phyloP scores from a whole-genome alignment of 495 filamentous ascomycete species.

The Penicillium bialowiezense region DNA sequence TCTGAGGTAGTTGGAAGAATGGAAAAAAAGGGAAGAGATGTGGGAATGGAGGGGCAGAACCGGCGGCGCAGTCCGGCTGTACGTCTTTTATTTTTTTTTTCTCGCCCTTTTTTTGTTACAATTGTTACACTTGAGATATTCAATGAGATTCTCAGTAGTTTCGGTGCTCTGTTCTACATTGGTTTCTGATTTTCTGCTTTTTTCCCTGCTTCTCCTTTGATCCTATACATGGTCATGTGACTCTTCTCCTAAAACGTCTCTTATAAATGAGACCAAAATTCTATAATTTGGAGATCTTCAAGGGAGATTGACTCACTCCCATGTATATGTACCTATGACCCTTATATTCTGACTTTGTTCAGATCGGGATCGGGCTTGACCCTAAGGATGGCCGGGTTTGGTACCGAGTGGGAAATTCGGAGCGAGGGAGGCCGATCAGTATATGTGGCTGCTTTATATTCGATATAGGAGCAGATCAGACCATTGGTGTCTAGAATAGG shows the following conservation, averaged over 20 bases:
- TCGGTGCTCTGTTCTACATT: neutral
- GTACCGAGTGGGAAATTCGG: slow-evolving; percentile 7
- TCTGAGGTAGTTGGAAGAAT: slow-evolving; percentile 27
- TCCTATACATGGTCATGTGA: slow-evolving; percentile 8
- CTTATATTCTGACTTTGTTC: no score
- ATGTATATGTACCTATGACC: no score
- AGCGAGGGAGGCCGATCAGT: neutral
- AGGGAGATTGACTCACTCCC: no score
- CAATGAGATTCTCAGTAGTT: no score
- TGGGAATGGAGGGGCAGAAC: slow-evolving; percentile 30
- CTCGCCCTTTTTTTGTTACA: neutral
- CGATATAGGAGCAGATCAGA: no score
- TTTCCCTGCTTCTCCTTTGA: neutral
- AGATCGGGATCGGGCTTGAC: neutral
- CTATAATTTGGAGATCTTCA: no score
- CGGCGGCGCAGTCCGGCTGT: slow-evolving; percentile 25
- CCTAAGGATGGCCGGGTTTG: slow-evolving; percentile 2
- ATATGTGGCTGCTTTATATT: neutral
- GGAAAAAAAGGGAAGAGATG: slow-evolving; percentile 23
- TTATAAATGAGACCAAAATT: no score
- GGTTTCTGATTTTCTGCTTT: neutral
- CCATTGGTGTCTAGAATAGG: no score
- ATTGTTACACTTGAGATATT: neutral
- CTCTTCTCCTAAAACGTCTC: slow-evolving; percentile 2
- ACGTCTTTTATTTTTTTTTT: slow-evolving; percentile 3